These are phyloP conservation scores for Cystobasidium sp. DNA, from an alignment of 1,284 basidiomycete species.

Conservation along the genomic window DNA sequence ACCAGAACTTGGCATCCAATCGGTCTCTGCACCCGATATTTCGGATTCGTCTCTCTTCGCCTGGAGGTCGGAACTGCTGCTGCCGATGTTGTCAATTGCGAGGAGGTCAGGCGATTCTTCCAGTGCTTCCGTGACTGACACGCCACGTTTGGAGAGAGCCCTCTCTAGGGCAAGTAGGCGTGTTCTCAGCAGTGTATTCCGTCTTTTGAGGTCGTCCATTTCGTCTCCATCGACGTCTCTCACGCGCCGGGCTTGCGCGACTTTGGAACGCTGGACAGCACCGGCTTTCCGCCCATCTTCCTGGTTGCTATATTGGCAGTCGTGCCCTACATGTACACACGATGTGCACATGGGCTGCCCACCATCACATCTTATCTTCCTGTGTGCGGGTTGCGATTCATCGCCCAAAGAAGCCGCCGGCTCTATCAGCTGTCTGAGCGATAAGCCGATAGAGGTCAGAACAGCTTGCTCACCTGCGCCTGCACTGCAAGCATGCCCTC, in stretches of 20 bases:
- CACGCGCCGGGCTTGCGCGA: neutral
- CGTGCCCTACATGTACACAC: conserved; percentile 12
- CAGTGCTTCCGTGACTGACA: conserved; percentile 15
- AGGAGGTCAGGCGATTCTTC: conserved; percentile 3
- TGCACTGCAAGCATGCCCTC: conserved; percentile 19
- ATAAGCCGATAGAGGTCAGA: neutral
- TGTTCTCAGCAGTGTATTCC: conserved; percentile 7
- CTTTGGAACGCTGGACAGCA: conserved; percentile 12
- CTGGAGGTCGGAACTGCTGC: neutral
- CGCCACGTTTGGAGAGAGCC: conserved; percentile 11
- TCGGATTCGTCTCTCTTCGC: neutral
- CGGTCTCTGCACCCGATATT: conserved; percentile 5
- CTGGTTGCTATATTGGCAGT: conserved; percentile 25
- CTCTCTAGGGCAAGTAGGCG: conserved; percentile 31
- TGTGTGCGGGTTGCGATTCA: neutral
- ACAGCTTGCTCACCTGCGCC: conserved; percentile 7
- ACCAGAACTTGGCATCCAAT: conserved; percentile 8
- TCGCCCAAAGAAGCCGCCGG: neutral
- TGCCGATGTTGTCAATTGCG: neutral
- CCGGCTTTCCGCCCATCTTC: conserved; percentile 26
- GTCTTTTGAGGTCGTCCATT: conserved; percentile 1
- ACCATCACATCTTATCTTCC: conserved; percentile 31
- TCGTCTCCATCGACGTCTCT: neutral
- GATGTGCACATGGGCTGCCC: conserved; percentile 17
- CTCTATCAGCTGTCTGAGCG: neutral